Evolutionary conservation across 2,329 filamentous ascomycete species (phyloP).

Genomic region (Ophiostoma tasmaniense): DNA sequence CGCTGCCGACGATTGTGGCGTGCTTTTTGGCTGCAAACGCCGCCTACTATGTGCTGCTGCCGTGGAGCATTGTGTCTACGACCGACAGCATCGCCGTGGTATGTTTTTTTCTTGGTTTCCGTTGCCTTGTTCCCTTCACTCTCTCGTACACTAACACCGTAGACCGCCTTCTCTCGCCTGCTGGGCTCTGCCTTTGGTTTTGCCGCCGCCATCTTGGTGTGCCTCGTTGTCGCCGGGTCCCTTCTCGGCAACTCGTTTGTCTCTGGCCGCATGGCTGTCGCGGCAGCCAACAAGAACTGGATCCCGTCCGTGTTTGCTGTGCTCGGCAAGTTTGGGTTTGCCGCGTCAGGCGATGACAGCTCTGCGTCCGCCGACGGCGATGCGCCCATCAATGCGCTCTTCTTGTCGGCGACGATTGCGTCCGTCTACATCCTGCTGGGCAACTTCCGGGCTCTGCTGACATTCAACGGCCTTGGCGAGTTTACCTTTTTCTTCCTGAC

Average conservation of each 20-base stretch:
- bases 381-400: constrained; percentile 46
- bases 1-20: constrained; percentile 49
- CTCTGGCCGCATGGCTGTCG: constrained; percentile 51
- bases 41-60: constrained; percentile 54
- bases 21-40: constrained; percentile 54
- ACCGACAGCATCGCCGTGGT: constrained; percentile 53
- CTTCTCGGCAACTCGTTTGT: constrained; percentile 56
- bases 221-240: constrained; percentile 53
- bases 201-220: constrained; percentile 47
- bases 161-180: constrained; percentile 46
- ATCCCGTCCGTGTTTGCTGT: constrained; percentile 38
- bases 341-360: constrained; percentile 7
- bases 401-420: constrained; percentile 41
- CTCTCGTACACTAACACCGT: neutral
- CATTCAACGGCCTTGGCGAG: constrained; percentile 51
- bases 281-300: constrained; percentile 46
- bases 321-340: constrained; percentile 35
- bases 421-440: constrained; percentile 52
- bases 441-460: constrained; percentile 52
- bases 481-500: constrained; percentile 59
- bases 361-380: constrained; percentile 26
- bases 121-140: too few species aligned
- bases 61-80: constrained; percentile 48
- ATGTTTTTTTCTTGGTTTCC: neutral
- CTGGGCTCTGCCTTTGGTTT: constrained; percentile 47